Evolutionary conservation across 2,329 filamentous ascomycete genomes (phyloP), one percentile per base, ranked within the genome.

Genomic region (Grosmannia serpens): DNA sequence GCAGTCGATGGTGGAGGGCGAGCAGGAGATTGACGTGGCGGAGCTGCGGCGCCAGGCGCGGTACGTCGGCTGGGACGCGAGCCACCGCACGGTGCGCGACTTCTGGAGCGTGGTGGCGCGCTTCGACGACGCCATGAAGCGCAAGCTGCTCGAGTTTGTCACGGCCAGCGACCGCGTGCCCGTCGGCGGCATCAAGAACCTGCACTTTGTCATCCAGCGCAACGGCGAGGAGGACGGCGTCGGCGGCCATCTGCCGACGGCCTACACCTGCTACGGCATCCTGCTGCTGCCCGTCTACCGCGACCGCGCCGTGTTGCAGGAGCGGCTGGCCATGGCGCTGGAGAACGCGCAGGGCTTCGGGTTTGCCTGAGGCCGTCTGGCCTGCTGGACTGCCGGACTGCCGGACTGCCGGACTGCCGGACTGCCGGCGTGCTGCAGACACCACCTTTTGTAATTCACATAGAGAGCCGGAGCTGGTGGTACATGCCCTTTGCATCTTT

Each of bases 231-330:
- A 81, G 63, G 74, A 77, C 8, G 76, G 73, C 2, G 74, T 75
- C 1, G 68, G 69, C 3, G 80, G 78, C 0, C 80, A 82, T 62
- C 67, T 99, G 65, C 94, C 94, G 4, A 95, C 88, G 6, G 92
- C 89, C 61, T 87, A 91, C 67, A 99, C 94, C 0, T 99, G 94
- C 71, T 97, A 96, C 73, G 90, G 92, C 1, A 91, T 88, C 53
- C 73, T 99, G 52, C 73, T 95, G 63, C 71, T 99, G 61, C 94
- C 94, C 1, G 86, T 91, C 71, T 99, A 97, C 70, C 78, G 74
- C 57, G 82, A 82, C 46, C 82, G 77, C 67, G 84, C 87, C 60
- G 82, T 88, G 41, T 69, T 99, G 67, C 79, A 79, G 69, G 78
- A 86, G 72, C 89, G 91, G 67, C 72, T 99, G 67, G 79, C 77